Percentiles rank a stretch among this genome's conserved stretches.
These are phyloP conservation scores for Apiosordaria backusii DNA, from an alignment of 495 filamentous ascomycete species.

Conservation along the genomic window DNA sequence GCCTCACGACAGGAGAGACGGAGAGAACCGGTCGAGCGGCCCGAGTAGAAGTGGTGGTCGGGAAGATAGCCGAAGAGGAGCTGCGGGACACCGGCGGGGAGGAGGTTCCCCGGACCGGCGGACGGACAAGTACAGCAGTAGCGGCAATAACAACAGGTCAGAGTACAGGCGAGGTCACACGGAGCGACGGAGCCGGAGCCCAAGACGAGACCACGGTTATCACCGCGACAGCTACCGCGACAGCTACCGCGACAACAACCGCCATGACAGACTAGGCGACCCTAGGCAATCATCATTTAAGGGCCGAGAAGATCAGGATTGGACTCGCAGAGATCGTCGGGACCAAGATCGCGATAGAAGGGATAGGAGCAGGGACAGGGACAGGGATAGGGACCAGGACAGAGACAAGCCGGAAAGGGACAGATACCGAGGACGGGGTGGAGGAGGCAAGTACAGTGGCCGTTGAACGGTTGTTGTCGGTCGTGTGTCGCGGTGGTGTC, in stretches of 20 bases:
- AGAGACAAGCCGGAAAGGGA: too few species aligned
- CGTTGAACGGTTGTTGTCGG: constrained; percentile 5
- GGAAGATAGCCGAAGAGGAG: constrained; percentile 6
- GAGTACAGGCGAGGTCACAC: constrained; percentile 19
- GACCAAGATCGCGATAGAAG: constrained; percentile 21
- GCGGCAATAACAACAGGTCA: constrained; percentile 3
- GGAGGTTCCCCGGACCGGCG: constrained; percentile 18
- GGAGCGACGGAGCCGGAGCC: constrained; percentile 38
- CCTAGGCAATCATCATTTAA: neutral
- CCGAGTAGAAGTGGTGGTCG: constrained; percentile 6
- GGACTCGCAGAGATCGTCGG: constrained; percentile 22
- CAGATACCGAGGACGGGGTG: constrained; percentile 17
- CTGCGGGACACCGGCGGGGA: constrained; percentile 12
- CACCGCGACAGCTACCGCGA: constrained; percentile 19
- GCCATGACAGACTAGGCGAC: constrained; percentile 19
- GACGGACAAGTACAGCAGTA: constrained; percentile 10
- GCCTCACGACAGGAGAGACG: neutral
- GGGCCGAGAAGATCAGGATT: constrained; percentile 25
- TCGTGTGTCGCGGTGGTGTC: neutral
- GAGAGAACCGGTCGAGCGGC: constrained; percentile 5
- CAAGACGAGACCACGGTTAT: constrained; percentile 27
- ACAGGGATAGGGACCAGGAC: constrained; percentile 21
- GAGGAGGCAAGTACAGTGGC: constrained; percentile 10
- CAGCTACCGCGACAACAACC: constrained; percentile 22
- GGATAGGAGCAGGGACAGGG: constrained; percentile 15